These are phyloP conservation scores for Fragilariopsis cylindrus DNA, from an alignment of 108 stramenopile species.

Conservation along the genomic window DNA sequence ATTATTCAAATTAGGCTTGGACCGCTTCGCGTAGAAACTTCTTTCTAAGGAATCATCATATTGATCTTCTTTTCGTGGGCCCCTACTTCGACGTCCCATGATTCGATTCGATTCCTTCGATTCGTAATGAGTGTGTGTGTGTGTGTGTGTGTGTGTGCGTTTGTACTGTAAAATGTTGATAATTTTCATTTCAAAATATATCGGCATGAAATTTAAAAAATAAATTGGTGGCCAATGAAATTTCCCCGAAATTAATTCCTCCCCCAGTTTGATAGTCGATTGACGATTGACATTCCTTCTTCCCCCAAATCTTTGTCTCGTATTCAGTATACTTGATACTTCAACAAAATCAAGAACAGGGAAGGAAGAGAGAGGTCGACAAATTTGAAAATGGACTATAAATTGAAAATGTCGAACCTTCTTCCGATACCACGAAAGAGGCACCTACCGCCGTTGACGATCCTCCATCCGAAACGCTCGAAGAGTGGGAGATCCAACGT, in stretches of 20 bases:
- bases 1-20: conserved; percentile 8
- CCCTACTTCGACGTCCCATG: conserved; percentile 12
- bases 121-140: not conserved
- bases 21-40: conserved; percentile 5
- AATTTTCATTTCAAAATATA: too few species aligned
- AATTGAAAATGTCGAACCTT: not conserved
- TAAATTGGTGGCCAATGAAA: too few species aligned
- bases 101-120: not conserved
- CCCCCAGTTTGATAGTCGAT: too few species aligned
- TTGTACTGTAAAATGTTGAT: too few species aligned
- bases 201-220: too few species aligned
- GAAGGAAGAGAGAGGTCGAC: too few species aligned
- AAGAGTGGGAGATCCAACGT: conserved; percentile 85
- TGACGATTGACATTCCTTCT: too few species aligned
- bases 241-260: too few species aligned
- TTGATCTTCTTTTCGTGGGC: not conserved
- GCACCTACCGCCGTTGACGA: conserved; percentile 2
- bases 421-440: not conserved
- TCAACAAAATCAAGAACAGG: too few species aligned
- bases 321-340: too few species aligned
- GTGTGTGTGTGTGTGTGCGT: too few species aligned
- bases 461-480: conserved; percentile 19
- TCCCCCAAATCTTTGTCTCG: too few species aligned
- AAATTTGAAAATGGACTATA: not conserved
- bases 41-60: conserved; percentile 7